Percentiles rank a stretch among this genome's conserved stretches.
These are phyloP conservation scores for Beauveria asiatica DNA, from an alignment of 2,329 filamentous ascomycete genomes.

Conservation along the genomic window DNA sequence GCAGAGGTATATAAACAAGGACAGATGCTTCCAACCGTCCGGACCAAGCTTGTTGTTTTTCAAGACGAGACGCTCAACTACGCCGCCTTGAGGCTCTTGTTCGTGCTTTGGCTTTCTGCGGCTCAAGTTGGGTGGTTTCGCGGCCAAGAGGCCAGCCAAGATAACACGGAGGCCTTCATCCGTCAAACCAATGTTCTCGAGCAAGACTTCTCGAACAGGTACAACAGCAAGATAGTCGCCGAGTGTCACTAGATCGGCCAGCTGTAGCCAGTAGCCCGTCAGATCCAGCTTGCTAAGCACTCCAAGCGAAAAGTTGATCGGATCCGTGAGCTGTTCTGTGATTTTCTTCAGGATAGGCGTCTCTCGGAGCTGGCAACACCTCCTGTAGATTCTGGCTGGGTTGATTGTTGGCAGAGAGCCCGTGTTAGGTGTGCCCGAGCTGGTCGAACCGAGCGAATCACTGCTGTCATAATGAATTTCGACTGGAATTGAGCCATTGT, in stretches of 20 bases:
- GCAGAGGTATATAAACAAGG: conserved; percentile 84
- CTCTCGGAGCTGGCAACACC: conserved; percentile 90
- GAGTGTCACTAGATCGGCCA: conserved; percentile 76
- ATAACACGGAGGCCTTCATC: conserved; percentile 84
- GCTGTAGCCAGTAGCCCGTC: conserved; percentile 72
- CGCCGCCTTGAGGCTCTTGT: conserved; percentile 49
- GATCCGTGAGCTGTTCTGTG: conserved; percentile 73
- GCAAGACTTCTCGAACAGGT: conserved; percentile 73
- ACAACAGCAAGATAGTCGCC: conserved; percentile 93
- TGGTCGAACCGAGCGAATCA: conserved; percentile 37
- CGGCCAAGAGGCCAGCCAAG: conserved; percentile 74
- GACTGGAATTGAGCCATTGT: conserved; percentile 78
- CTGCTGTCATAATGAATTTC: conserved; percentile 68
- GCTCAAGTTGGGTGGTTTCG: conserved; percentile 56
- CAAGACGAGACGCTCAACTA: conserved; percentile 77
- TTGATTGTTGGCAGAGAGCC: conserved; percentile 66
- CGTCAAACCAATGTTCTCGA: conserved; percentile 80
- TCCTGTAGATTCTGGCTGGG: conserved; percentile 82
- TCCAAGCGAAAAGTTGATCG: conserved; percentile 61
- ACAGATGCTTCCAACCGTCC: conserved; percentile 87
- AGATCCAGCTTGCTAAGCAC: conserved; percentile 76
- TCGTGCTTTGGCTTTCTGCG: conserved; percentile 39
- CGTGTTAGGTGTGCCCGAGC: conserved; percentile 19
- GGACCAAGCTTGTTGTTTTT: conserved; percentile 87
- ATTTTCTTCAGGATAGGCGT: conserved; percentile 88